Conservation (phyloP, 805 yeast genomes). For the Yamadazyma philogaea region DNA sequence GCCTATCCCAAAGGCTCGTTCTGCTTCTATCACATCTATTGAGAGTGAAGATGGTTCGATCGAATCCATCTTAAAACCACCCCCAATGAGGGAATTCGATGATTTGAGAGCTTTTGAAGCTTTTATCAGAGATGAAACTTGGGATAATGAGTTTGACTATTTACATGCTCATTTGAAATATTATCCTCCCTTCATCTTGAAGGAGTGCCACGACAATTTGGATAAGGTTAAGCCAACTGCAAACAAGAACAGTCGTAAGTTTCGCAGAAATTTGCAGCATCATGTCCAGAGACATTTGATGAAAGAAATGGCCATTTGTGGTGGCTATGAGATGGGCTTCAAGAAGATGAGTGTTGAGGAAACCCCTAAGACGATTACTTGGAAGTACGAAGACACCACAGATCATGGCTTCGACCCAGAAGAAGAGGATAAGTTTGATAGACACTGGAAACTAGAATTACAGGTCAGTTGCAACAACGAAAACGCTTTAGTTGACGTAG, state of each 20-base stretch:
- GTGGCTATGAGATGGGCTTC: slow-evolving; percentile 57
- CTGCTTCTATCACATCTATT: slow-evolving; percentile 38
- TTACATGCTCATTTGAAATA: slow-evolving; percentile 64
- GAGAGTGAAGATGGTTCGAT: slow-evolving; percentile 32
- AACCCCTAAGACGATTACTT: slow-evolving; percentile 48
- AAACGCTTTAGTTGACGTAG: slow-evolving; percentile 64
- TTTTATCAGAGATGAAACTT: slow-evolving; percentile 65
- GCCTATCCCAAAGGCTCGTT: slow-evolving; percentile 37
- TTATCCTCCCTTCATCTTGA: slow-evolving; percentile 70
- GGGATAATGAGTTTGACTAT: slow-evolving; percentile 72
- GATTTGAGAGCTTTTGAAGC: slow-evolving; percentile 60
- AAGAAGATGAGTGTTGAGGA: slow-evolving; percentile 48
- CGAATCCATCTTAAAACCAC: slow-evolving; percentile 32
- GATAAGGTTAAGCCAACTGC: slow-evolving; percentile 70
- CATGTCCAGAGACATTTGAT: slow-evolving; percentile 70
- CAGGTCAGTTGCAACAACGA: slow-evolving; percentile 64
- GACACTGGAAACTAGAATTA: slow-evolving; percentile 64
- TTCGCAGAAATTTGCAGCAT: slow-evolving; percentile 70
- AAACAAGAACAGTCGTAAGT: slow-evolving; percentile 69
- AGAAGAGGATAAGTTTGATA: slow-evolving; percentile 44
- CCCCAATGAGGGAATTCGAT: slow-evolving; percentile 53
- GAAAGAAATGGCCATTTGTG: slow-evolving; percentile 58
- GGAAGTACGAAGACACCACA: slow-evolving; percentile 61
- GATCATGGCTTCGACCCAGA: slow-evolving; percentile 52
- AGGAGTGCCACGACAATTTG: slow-evolving; percentile 63